Evolutionary conservation across 1,284 basidiomycete genomes (phyloP).

Genomic region (Papiliotrema flavescens): DNA sequence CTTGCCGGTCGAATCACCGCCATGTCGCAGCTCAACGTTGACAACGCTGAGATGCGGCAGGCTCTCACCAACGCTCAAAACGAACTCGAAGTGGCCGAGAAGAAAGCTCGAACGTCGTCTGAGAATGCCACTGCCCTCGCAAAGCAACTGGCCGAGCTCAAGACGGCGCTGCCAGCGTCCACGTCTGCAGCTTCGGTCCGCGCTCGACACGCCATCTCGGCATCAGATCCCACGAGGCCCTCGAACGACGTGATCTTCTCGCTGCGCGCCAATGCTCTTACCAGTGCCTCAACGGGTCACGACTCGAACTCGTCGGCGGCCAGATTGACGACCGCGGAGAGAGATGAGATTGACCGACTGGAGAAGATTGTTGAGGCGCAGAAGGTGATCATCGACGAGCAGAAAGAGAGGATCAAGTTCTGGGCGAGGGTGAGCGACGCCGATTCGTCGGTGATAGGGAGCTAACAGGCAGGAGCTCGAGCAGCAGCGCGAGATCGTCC

Average conservation of each 20-base stretch:
- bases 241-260: background rate
- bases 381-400: constrained; percentile 41
- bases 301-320: background rate
- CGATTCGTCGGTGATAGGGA: background rate
- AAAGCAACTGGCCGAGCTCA: constrained; percentile 3
- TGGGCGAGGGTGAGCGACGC: constrained; percentile 38
- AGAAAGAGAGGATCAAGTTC: constrained; percentile 40
- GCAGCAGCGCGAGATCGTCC: constrained; percentile 41
- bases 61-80: background rate
- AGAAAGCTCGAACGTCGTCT: background rate
- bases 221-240: background rate
- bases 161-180: background rate
- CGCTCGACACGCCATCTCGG: background rate
- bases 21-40: background rate
- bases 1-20: too few relatives aligned
- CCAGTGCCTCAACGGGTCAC: constrained; percentile 1
- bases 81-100: constrained; percentile 2
- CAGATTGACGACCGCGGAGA: constrained; percentile 13
- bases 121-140: constrained; percentile 2
- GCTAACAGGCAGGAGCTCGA: constrained; percentile 32
- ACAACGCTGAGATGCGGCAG: background rate
- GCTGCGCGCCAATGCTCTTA: constrained; percentile 1
- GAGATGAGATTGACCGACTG: constrained; percentile 37
- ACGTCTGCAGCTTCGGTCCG: background rate
- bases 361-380: constrained; percentile 45